These are phyloP conservation scores for Picochlorum sp. DNA, from an alignment of 139 green algal genomes.

Conservation along the genomic window DNA sequence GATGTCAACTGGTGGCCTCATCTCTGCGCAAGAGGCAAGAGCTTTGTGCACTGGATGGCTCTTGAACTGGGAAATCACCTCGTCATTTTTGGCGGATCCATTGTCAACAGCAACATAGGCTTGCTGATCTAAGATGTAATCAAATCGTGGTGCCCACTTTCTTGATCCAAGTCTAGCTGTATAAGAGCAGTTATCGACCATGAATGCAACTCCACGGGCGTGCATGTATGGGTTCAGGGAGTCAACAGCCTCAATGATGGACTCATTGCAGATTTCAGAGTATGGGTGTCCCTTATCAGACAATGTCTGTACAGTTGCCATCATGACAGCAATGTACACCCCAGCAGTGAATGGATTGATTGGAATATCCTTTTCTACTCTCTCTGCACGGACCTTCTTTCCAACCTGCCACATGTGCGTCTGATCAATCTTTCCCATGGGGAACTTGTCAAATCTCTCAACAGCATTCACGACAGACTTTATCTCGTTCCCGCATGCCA, in stretches of 20 bases:
- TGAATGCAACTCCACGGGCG: conserved; percentile 96
- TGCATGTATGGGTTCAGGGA: conserved; percentile 99
- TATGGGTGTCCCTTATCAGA: conserved; percentile 91
- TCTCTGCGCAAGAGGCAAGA: conserved; percentile 75
- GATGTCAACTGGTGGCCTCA: conserved; percentile 96
- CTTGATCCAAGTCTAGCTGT: conserved; percentile 91
- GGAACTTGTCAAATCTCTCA: conserved; percentile 87
- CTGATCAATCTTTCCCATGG: conserved; percentile 98
- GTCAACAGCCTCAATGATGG: conserved; percentile 78
- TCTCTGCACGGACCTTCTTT: conserved; percentile 64
- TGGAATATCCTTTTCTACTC: conserved; percentile 81
- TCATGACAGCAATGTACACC: conserved; percentile 98
- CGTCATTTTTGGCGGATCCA: conserved; percentile 44
- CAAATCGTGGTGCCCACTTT: conserved; percentile 97
- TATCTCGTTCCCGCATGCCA: conserved; percentile 98
- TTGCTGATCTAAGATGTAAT: conserved; percentile 97
- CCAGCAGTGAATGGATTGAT: conserved; percentile 98
- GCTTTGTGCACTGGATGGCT: conserved; percentile 53
- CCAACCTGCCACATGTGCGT: conserved; percentile 97
- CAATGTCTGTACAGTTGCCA: conserved; percentile 89
- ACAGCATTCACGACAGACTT: conserved; percentile 87
- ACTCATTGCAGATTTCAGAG: conserved; percentile 99
- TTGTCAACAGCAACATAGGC: conserved; percentile 68
- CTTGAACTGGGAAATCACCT: conserved; percentile 47
- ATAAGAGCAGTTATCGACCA: conserved; percentile 99